Base-by-base conservation (phyloP, 208 protist genomes). In the Lotmaria passim region DNA sequence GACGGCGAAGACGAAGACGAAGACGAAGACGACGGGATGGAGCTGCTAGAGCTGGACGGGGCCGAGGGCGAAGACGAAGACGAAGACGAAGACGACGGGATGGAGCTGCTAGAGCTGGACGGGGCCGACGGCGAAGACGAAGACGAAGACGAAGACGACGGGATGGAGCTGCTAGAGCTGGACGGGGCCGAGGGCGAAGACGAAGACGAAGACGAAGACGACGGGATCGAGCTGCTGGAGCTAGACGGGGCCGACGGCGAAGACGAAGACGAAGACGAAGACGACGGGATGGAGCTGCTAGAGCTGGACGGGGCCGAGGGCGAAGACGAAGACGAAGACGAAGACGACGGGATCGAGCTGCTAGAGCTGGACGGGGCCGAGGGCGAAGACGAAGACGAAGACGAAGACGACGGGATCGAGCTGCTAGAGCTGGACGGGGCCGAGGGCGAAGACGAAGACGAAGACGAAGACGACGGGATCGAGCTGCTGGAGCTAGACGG, bases 341-440 rank as follows among this genome's bases (percentile, higher is more conserved):
- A 14, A 34, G 14, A 30, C 0, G 33, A 2, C 41, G 24, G 17
- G 11, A 23, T 4, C 30, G 33, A 8, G 26, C 30, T 41, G 34
- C 19, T 7, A 5, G 38, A 60, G 47, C 34, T 56, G 34, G 24
- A 38, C 0, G 33, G 24, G 50, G 14, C 24, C n/a, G n/a, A n/a
- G 23, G 57, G 19, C 14, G 57, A 3, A 0, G 15, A 10, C 23
- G 52, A 55, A 2, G 50, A 47, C 15, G 38, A 61, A 12, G 53
- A 70, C 12, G 53, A 62, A 2, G 43, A 60, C 17, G 63, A 48
- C n/a, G 60, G 38, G 19, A 4, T 56, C 10, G 43, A 51, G 36
- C 36, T 46, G 62, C 50, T 58, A 1, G 39, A 59, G 39, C 30
- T 62, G n/a, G n/a, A n/a, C n/a, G n/a, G n/a, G n/a, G n/a, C n/a